phyloP scores from a whole-genome alignment of 257 asterid genomes.

The Gentiana macrophylla region DNA sequence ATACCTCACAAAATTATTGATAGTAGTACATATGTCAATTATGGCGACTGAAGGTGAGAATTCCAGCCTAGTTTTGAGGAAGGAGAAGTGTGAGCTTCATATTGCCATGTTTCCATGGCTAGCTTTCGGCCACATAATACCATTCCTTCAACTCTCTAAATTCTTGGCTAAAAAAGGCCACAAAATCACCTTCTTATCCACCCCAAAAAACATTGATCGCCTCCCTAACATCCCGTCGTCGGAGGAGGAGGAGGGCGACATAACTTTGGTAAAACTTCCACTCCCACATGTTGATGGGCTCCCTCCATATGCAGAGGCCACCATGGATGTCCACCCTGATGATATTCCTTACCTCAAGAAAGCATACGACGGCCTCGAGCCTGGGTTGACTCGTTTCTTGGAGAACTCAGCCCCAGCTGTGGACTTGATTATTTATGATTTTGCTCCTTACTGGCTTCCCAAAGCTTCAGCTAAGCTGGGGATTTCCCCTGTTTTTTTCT shows the following conservation, averaged over 20 bases:
- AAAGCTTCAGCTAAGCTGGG: conserved; percentile 10
- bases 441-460: conserved; percentile 29
- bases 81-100: no score
- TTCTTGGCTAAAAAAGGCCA: no score
- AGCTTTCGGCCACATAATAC: no score
- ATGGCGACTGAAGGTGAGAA: no score
- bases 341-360: conserved; percentile 12
- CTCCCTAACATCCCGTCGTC: no score
- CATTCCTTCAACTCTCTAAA: no score
- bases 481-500: conserved; percentile 13
- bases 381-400: conserved; percentile 7
- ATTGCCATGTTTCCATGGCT: no score
- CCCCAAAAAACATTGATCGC: no score
- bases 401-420: conserved; percentile 7
- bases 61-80: no score
- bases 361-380: conserved; percentile 15
- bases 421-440: conserved; percentile 20
- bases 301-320: conserved; percentile 16
- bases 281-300: conserved; percentile 11
- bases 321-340: conserved; percentile 12
- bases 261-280: conserved; percentile 1
- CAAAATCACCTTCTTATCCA: no score
- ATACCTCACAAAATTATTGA: no score
- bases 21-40: no score
- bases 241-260: background rate